These are phyloP conservation scores for Sordaria brevicollis DNA, from an alignment of 495 filamentous ascomycete species.

Conservation along the genomic window DNA sequence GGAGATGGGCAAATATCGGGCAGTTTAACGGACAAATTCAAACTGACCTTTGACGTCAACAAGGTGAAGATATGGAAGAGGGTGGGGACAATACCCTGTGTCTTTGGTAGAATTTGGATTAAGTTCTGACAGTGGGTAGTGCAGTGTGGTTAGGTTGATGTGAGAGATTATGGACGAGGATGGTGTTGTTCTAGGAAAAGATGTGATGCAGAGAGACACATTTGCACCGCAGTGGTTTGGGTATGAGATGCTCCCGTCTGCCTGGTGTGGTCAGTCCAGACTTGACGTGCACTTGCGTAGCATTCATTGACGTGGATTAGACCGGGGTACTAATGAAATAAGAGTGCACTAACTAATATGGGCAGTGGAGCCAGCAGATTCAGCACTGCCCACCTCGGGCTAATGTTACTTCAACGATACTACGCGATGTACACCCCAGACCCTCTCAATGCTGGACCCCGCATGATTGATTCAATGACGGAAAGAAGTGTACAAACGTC, in stretches of 20 bases:
- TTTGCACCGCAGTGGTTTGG: neutral
- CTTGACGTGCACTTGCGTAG: neutral
- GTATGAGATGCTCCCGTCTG: too few species aligned
- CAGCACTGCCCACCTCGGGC: neutral
- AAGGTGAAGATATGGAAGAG: neutral
- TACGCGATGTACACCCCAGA: neutral
- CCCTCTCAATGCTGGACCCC: neutral
- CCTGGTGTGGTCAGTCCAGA: neutral
- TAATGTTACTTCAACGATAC: neutral
- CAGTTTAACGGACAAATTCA: neutral
- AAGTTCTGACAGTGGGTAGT: neutral
- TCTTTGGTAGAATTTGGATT: neutral
- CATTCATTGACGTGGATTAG: neutral
- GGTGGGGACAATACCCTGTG: neutral
- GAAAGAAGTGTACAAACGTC: neutral
- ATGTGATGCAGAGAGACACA: neutral
- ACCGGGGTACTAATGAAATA: neutral
- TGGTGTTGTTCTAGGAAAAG: neutral
- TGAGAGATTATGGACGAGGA: neutral
- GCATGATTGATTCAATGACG: neutral
- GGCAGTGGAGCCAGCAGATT: neutral
- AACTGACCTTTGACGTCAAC: neutral
- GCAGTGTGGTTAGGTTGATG: neutral
- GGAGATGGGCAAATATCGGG: neutral
- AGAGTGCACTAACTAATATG: neutral